phyloP scores from a whole-genome alignment of 2,329 filamentous ascomycete genomes.

The Metarhizium guizhouense region DNA sequence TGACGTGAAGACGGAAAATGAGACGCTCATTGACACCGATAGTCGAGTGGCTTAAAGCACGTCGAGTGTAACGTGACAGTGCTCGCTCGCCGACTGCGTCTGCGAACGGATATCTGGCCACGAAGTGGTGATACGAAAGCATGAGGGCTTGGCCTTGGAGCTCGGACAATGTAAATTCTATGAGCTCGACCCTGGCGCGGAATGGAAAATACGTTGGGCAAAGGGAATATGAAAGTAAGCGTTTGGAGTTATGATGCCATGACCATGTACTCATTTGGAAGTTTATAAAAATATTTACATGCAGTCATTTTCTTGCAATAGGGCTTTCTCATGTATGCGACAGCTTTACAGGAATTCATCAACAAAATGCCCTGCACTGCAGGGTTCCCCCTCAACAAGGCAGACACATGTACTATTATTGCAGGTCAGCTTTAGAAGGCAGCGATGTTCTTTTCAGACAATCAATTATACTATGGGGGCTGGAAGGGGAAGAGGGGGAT shows the following conservation, averaged over 20 bases:
- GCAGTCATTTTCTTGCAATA: not conserved
- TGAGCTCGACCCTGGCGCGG: not conserved
- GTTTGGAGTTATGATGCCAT: not conserved
- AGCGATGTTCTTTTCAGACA: too few species aligned
- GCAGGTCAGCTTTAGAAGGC: too few species aligned
- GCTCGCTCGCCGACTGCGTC: not conserved
- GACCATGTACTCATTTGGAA: not conserved
- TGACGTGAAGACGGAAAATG: conserved; percentile 40
- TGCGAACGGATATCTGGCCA: not conserved
- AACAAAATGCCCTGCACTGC: too few species aligned
- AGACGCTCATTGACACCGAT: not conserved
- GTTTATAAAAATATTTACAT: not conserved
- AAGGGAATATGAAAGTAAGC: not conserved
- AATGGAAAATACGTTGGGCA: not conserved
- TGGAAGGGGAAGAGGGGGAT: too few species aligned
- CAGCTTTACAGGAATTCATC: too few species aligned
- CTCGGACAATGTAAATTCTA: not conserved
- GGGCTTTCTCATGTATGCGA: too few species aligned
- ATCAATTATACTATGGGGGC: too few species aligned
- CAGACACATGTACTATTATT: too few species aligned
- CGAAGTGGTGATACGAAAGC: not conserved
- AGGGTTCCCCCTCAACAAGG: too few species aligned
- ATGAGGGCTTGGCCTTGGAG: too few species aligned
- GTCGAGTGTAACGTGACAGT: not conserved
- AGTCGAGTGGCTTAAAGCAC: not conserved